Percentiles rank a stretch among this genome's conserved stretches.
phyloP scores from a whole-genome alignment of 306 rosid genomes.

The Gastrolobium villosum region DNA sequence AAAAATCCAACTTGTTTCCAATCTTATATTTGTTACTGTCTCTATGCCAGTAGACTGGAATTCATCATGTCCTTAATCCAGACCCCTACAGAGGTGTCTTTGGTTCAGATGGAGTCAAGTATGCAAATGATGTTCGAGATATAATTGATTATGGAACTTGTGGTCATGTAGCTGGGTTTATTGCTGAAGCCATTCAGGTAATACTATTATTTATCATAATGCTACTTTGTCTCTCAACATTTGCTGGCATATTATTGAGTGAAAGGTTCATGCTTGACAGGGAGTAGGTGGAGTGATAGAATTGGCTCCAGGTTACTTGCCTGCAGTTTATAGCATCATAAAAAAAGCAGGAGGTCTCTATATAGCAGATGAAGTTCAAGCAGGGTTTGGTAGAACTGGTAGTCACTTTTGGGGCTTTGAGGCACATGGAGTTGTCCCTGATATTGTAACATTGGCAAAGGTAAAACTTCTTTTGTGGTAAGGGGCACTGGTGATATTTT shows the following conservation, averaged over 20 bases:
- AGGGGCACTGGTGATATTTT: conserved; percentile 18
- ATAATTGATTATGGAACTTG: conserved; percentile 60
- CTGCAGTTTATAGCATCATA: conserved; percentile 53
- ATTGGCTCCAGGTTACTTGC: conserved; percentile 63
- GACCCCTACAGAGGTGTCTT: conserved; percentile 62
- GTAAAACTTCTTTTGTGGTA: conserved; percentile 37
- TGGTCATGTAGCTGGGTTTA: conserved; percentile 55
- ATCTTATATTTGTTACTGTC: conserved; percentile 15
- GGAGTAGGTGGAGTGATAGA: conserved; percentile 68
- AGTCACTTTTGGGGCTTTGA: conserved; percentile 68
- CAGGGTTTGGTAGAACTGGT: conserved; percentile 64
- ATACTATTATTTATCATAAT: conserved; percentile 3
- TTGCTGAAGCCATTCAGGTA: conserved; percentile 64
- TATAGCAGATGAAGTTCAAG: conserved; percentile 64
- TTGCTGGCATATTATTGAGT: conserved; percentile 20
- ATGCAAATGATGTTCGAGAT: conserved; percentile 60
- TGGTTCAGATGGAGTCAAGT: conserved; percentile 57
- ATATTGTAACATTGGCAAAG: conserved; percentile 67
- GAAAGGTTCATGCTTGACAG: conserved; percentile 45
- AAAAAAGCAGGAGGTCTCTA: conserved; percentile 61
- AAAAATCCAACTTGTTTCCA: background rate
- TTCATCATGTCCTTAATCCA: conserved; percentile 61
- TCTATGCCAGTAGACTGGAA: conserved; percentile 54
- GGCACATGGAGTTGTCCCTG: conserved; percentile 61
- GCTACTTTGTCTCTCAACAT: background rate